Percentiles rank a stretch among this genome's conserved stretches.
phyloP scores from a whole-genome alignment of 2,329 filamentous ascomycete genomes.

The Rosellinia necatrix region DNA sequence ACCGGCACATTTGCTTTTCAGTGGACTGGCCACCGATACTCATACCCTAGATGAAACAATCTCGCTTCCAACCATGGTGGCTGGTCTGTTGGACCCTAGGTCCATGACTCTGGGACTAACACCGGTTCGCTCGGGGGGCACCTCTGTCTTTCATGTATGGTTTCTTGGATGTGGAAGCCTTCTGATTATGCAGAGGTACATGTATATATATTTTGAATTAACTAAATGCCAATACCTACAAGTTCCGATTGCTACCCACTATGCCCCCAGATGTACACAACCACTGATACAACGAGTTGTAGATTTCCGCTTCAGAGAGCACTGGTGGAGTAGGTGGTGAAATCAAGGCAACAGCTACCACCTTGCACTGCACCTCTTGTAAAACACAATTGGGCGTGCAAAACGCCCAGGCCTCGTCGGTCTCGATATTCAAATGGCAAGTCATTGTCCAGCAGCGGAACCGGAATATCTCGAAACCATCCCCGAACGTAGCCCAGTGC shows the following conservation, averaged over 20 bases:
- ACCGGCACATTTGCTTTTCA: conserved; percentile 47
- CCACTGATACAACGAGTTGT: conserved; percentile 10
- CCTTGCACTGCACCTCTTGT: conserved; percentile 53
- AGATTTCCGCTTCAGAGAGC: conserved; percentile 8
- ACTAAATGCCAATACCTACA: conserved; percentile 9
- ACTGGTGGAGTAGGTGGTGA: background rate
- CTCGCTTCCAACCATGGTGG: conserved; percentile 41
- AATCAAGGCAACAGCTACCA: conserved; percentile 5
- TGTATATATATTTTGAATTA: conserved; percentile 20
- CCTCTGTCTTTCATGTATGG: conserved; percentile 50
- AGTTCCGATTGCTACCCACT: background rate
- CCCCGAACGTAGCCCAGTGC: conserved; percentile 53
- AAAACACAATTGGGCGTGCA: conserved; percentile 52
- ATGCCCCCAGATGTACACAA: background rate
- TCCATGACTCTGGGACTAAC: conserved; percentile 43
- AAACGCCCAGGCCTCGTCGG: conserved; percentile 50
- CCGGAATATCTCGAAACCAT: conserved; percentile 14
- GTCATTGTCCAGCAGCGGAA: conserved; percentile 47
- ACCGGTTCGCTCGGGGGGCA: conserved; percentile 38
- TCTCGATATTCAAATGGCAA: conserved; percentile 63
- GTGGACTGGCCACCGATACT: conserved; percentile 71
- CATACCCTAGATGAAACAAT: conserved; percentile 62
- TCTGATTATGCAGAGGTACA: conserved; percentile 48
- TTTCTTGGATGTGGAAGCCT: conserved; percentile 53
- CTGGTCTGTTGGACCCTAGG: conserved; percentile 25